Percentiles rank a stretch among this genome's conserved stretches.
These are phyloP conservation scores for Candida nitratophila DNA, from an alignment of 805 yeast species.

Conservation along the genomic window DNA sequence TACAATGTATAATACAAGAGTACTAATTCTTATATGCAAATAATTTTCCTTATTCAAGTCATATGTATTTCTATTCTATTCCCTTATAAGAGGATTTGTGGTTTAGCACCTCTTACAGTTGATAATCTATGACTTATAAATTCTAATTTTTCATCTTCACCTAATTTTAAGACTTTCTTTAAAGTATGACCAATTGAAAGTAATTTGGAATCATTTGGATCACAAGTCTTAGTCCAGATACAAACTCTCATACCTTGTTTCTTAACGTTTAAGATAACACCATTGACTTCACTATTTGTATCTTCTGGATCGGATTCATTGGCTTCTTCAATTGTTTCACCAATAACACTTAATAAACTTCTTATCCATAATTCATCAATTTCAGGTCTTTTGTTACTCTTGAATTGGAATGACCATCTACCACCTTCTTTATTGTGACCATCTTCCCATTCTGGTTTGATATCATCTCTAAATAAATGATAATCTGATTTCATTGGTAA, in stretches of 20 bases:
- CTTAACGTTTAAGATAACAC: constrained; percentile 87
- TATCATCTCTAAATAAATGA: constrained; percentile 88
- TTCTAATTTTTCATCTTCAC: constrained; percentile 71
- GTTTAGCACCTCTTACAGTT: constrained; percentile 22
- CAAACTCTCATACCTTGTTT: constrained; percentile 77
- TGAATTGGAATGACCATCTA: constrained; percentile 82
- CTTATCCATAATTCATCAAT: constrained; percentile 83
- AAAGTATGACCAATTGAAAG: constrained; percentile 78
- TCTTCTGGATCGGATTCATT: constrained; percentile 40
- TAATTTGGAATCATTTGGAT: constrained; percentile 41
- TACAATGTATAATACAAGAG: no score
- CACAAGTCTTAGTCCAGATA: constrained; percentile 85
- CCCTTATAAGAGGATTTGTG: constrained; percentile 4
- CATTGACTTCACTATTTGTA: constrained; percentile 67
- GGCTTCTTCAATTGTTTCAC: constrained; percentile 84
- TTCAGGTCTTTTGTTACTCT: constrained; percentile 39
- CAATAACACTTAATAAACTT: constrained; percentile 82
- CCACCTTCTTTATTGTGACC: constrained; percentile 83
- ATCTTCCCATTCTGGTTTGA: constrained; percentile 99
- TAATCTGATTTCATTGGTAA: constrained; percentile 90
- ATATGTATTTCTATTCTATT: no score
- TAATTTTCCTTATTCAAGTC: background rate
- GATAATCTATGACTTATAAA: constrained; percentile 61
- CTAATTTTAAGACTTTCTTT: constrained; percentile 75
- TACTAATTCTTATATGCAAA: no score